These are phyloP conservation scores for Hemileccinum impolitum DNA, from an alignment of 768 basidiomycete genomes.

Conservation along the genomic window DNA sequence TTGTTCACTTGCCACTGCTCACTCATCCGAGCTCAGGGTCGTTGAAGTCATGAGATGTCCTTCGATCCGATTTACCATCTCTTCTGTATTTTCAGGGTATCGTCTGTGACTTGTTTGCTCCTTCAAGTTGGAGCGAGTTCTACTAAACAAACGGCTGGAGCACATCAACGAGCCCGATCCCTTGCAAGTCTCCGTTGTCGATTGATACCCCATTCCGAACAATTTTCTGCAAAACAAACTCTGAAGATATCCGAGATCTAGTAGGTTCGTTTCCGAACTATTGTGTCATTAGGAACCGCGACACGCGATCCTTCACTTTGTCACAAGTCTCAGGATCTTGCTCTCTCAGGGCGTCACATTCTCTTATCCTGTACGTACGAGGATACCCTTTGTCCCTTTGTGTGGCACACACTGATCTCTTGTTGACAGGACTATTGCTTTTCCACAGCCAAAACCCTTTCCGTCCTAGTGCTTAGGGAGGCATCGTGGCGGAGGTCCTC, in stretches of 20 bases:
- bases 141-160: not conserved
- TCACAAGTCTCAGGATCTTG: constrained; percentile 10
- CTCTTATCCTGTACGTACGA: not conserved
- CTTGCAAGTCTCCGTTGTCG: not conserved
- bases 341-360: not conserved
- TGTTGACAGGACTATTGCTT: not conserved
- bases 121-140: too few species aligned
- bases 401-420: not conserved
- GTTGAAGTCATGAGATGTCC: too few species aligned
- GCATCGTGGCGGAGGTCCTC: not conserved
- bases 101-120: too few species aligned
- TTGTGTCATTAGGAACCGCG: constrained; percentile 6
- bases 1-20: not conserved
- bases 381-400: not conserved
- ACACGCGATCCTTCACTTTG: constrained; percentile 7
- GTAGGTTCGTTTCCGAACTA: constrained; percentile 4
- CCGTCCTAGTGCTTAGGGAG: too few species aligned
- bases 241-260: constrained; percentile 11
- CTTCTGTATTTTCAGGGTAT: too few species aligned
- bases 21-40: not conserved
- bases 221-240: not conserved
- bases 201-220: not conserved
- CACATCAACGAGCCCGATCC: not conserved
- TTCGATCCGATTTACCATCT: too few species aligned
- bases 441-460: not conserved